Conservation (phyloP, 169 alveolate species). For the Besnoitia besnoiti region DNA sequence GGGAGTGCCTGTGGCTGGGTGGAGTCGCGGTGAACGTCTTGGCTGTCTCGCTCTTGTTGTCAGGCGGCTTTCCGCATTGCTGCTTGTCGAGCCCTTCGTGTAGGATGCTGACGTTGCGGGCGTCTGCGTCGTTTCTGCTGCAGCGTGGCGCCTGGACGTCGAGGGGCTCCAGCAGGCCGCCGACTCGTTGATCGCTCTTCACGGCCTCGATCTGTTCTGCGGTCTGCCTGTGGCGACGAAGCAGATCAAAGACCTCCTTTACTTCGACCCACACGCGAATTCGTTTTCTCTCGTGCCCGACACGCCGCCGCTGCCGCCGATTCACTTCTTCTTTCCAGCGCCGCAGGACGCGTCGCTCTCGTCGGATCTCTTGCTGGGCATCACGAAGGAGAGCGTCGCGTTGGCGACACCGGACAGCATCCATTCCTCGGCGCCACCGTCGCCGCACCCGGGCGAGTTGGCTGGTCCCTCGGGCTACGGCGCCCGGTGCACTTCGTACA, state of each 20-base stretch:
- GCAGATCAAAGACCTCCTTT: conserved; percentile 9
- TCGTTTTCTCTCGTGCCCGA: not conserved
- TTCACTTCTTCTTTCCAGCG: conserved; percentile 17
- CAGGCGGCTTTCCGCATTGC: too few relatives aligned
- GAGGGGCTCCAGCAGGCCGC: conserved; percentile 42
- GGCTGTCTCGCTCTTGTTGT: too few relatives aligned
- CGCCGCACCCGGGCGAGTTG: not conserved
- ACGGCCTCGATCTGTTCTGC: conserved; percentile 16
- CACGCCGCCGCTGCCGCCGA: not conserved
- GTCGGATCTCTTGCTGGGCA: not conserved
- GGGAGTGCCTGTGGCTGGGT: too few relatives aligned
- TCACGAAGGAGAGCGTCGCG: not conserved
- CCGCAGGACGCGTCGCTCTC: not conserved
- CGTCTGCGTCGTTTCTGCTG: not conserved
- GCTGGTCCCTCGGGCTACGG: not conserved
- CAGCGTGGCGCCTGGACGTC: conserved; percentile 30
- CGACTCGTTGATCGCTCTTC: conserved; percentile 7
- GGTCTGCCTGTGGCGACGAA: conserved; percentile 19
- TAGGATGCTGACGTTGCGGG: too few relatives aligned
- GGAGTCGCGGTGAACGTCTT: too few relatives aligned
- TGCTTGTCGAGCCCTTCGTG: too few relatives aligned
- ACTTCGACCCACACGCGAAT: not conserved
- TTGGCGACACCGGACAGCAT: not conserved
- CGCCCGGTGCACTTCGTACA: not conserved
- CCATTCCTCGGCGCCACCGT: not conserved